These are phyloP conservation scores for Coccomyxa subellipsoidea DNA, from an alignment of 163 green algal species.

Conservation along the genomic window DNA sequence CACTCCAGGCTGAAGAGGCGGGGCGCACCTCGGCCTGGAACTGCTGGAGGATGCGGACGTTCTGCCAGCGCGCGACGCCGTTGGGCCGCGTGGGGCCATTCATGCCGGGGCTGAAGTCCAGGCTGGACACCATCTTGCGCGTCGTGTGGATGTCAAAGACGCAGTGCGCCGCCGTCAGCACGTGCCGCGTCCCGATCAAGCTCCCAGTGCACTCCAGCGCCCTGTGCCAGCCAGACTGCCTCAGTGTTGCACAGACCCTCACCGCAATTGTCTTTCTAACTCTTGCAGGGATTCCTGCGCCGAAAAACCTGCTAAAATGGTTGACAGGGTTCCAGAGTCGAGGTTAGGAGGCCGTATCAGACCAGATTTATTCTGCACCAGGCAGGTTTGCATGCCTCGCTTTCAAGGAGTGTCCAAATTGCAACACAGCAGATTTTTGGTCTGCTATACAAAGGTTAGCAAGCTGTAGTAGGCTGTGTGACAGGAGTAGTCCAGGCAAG, in stretches of 20 bases:
- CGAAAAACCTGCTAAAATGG: too few relatives aligned
- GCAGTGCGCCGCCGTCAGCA: conserved; percentile 43
- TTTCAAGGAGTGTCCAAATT: too few relatives aligned
- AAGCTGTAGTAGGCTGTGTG: too few relatives aligned
- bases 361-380: too few relatives aligned
- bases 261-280: too few relatives aligned
- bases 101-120: conserved; percentile 11
- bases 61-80: not conserved
- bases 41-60: conserved; percentile 9
- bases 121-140: not conserved
- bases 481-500: not conserved
- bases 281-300: too few relatives aligned
- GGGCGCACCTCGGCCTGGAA: not conserved
- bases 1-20: too few relatives aligned
- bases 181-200: conserved; percentile 26
- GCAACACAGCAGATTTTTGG: too few relatives aligned
- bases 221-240: conserved; percentile 10
- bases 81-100: conserved; percentile 17
- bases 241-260: not conserved
- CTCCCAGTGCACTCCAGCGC: conserved; percentile 35
- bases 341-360: too few relatives aligned
- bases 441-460: not conserved
- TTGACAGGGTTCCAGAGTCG: too few relatives aligned
- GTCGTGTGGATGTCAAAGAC: conserved; percentile 29
- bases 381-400: too few relatives aligned